phyloP scores from a whole-genome alignment of 257 asterid species.

The Parsonsia alboflavescens region DNA sequence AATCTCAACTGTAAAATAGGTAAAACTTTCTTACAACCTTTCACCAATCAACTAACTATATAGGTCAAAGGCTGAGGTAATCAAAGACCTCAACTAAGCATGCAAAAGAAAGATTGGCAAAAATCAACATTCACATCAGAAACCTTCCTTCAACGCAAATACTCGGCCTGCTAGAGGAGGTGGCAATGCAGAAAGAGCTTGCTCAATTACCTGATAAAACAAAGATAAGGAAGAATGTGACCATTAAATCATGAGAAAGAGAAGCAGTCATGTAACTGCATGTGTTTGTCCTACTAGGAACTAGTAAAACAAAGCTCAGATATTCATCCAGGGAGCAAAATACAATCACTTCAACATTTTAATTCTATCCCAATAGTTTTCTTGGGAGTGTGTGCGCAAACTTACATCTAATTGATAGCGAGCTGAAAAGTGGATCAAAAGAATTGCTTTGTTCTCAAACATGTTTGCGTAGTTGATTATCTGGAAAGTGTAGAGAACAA shows the following conservation, averaged over 20 bases:
- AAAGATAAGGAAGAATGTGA: background rate
- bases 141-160: constrained; percentile 75
- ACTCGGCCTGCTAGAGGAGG: constrained; percentile 83
- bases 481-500: constrained; percentile 31
- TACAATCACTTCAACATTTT: background rate
- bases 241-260: background rate
- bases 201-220: constrained; percentile 56
- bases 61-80: background rate
- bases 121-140: constrained; percentile 23
- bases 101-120: background rate
- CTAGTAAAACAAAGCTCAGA: background rate
- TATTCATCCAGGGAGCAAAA: background rate
- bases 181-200: constrained; percentile 62
- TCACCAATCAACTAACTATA: background rate
- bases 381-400: background rate
- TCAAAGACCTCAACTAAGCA: background rate
- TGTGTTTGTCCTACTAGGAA: background rate
- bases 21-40: background rate
- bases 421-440: constrained; percentile 92
- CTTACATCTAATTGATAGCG: constrained; percentile 88
- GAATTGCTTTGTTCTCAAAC: constrained; percentile 89
- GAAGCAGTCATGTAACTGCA: background rate
- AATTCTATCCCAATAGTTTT: background rate
- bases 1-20: background rate
- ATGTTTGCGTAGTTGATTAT: constrained; percentile 52